Evolutionary conservation across 176 grass and related monocot genomes (phyloP).

Genomic region (Cenchrus purpureus): DNA sequence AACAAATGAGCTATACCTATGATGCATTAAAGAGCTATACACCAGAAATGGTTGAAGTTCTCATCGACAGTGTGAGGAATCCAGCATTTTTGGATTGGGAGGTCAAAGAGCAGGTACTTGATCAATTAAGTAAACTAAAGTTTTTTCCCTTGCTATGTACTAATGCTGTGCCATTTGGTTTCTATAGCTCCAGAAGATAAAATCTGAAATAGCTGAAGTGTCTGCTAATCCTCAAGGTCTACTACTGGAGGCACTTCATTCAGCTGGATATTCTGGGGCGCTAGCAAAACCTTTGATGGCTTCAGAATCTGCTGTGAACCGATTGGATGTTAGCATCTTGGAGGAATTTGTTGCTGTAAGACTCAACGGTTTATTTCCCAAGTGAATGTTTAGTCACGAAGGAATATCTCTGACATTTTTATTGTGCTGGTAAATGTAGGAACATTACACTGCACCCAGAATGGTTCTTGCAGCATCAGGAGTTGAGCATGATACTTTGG

Average conservation of each 20-base stretch:
- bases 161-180: conserved; percentile 19
- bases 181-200: conserved; percentile 69
- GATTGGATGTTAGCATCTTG: conserved; percentile 56
- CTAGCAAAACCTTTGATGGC: conserved; percentile 73
- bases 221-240: conserved; percentile 76
- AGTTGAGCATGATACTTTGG: conserved; percentile 77
- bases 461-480: conserved; percentile 92
- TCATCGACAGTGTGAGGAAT: conserved; percentile 71
- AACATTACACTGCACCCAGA: conserved; percentile 75
- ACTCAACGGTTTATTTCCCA: conserved; percentile 31
- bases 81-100: conserved; percentile 73
- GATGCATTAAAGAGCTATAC: conserved; percentile 75
- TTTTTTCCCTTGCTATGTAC: not conserved
- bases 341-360: conserved; percentile 78
- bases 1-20: conserved; percentile 90
- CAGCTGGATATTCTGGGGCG: conserved; percentile 76
- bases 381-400: conserved; percentile 20
- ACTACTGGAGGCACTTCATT: conserved; percentile 78
- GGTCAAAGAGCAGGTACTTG: conserved; percentile 73
- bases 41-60: conserved; percentile 76
- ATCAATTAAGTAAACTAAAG: conserved; percentile 11
- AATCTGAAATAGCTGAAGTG: conserved; percentile 73
- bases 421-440: conserved; percentile 54
- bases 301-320: conserved; percentile 53
- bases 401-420: conserved; percentile 29